A percentile compares a stretch with the other conserved stretches of the same genome.
Evolutionary conservation across 148 eudicot genomes (phyloP).

Genomic region (Gaultheria prostrata): DNA sequence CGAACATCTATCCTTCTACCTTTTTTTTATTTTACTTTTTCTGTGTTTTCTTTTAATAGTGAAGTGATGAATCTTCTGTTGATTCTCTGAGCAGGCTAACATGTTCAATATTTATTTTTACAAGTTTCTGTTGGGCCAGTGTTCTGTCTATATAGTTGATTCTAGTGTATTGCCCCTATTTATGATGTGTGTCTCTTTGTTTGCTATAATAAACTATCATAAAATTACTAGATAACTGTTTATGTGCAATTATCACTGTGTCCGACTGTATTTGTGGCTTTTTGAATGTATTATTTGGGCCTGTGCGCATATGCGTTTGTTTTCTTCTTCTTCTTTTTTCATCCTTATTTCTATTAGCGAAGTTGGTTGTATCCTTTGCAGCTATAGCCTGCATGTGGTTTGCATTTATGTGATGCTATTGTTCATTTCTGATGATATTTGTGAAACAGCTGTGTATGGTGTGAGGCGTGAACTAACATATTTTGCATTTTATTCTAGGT

Average conservation of each 20-base stretch:
- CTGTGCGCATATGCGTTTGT: neutral
- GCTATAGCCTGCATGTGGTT: slow-evolving; percentile 4
- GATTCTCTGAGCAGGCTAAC: neutral
- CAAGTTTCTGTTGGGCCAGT: neutral
- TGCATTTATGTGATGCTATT: neutral
- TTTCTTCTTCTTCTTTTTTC: neutral
- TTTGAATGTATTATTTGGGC: neutral
- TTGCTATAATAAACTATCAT: neutral
- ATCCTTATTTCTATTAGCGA: neutral
- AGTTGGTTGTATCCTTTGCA: neutral
- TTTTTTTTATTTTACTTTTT: neutral
- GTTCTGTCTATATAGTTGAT: neutral
- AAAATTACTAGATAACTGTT: neutral
- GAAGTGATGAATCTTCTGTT: neutral
- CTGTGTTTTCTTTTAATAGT: neutral
- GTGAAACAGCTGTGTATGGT: neutral
- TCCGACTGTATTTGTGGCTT: neutral
- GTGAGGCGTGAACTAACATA: slow-evolving; percentile 4
- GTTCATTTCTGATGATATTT: neutral
- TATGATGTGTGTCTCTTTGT: neutral
- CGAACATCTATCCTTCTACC: neutral
- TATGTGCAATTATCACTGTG: neutral
- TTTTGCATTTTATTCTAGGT: slow-evolving; percentile 44
- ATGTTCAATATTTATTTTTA: neutral
- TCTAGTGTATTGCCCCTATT: neutral